Percentiles rank a stretch among this genome's conserved stretches.
Conservation (phyloP, 805 yeast genomes). For the Zygosaccharomyces pseudorouxii region DNA sequence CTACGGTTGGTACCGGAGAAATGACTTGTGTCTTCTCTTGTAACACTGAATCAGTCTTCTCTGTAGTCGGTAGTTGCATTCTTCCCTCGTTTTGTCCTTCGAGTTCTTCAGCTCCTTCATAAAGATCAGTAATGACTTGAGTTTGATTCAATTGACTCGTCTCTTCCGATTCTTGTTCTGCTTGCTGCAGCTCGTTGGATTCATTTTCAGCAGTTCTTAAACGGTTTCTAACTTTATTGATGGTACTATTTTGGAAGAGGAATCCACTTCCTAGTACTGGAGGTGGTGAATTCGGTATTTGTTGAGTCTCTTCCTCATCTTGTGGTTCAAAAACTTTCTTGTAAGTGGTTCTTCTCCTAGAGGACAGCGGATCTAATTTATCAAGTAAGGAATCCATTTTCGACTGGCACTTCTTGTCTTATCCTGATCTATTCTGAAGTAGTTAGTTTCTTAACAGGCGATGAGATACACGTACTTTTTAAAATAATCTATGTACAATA, state of each 20-base stretch:
- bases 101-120: slow-evolving; percentile 24
- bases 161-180: background rate
- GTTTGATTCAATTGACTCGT: slow-evolving; percentile 3
- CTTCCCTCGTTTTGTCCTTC: slow-evolving; percentile 4
- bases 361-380: slow-evolving; percentile 11
- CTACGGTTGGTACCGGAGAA: background rate
- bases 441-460: background rate
- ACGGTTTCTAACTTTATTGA: slow-evolving; percentile 24
- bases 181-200: background rate
- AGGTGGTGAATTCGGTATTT: slow-evolving; percentile 5
- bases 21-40: background rate
- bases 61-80: background rate
- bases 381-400: slow-evolving; percentile 29
- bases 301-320: slow-evolving; percentile 9
- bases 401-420: background rate
- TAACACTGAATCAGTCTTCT: background rate
- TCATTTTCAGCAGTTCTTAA: slow-evolving; percentile 13
- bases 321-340: slow-evolving; percentile 16
- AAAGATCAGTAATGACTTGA: slow-evolving; percentile 20
- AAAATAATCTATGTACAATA: background rate
- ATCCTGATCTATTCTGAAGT: background rate
- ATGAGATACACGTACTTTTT: background rate
- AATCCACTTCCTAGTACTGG: slow-evolving; percentile 21
- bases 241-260: slow-evolving; percentile 20
- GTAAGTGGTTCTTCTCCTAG: slow-evolving; percentile 24